Evolutionary conservation across 73 alveolate genomes (phyloP).

Genomic region (Paramecium sexaurelia): DNA sequence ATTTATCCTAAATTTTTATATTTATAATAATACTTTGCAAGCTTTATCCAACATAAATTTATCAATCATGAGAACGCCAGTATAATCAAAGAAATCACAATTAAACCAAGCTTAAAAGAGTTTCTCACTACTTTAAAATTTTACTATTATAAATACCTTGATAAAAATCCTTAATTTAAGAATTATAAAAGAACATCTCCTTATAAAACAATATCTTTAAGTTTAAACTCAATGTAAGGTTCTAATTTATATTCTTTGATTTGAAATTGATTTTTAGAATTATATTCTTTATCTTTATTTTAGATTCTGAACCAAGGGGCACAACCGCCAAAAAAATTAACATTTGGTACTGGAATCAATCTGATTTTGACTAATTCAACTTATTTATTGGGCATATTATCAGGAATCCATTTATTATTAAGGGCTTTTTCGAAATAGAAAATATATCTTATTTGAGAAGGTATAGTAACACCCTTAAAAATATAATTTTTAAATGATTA

Average conservation of each 20-base stretch:
- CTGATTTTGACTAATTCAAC: constrained; percentile 72
- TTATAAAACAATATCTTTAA: constrained; percentile 60
- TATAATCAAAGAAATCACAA: constrained; percentile 80
- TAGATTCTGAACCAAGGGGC: constrained; percentile 52
- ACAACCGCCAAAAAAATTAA: constrained; percentile 62
- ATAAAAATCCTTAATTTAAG: constrained; percentile 63
- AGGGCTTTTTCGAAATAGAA: constrained; percentile 92
- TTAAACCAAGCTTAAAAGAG: constrained; percentile 90
- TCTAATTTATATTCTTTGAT: constrained; percentile 2
- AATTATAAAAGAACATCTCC: constrained; percentile 87
- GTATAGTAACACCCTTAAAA: constrained; percentile 95
- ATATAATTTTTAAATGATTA: background rate
- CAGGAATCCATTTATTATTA: constrained; percentile 68
- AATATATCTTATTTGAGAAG: constrained; percentile 94
- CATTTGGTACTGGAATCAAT: constrained; percentile 79
- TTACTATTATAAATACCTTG: background rate
- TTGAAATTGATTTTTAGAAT: background rate
- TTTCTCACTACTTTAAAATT: constrained; percentile 63
- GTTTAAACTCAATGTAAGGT: constrained; percentile 38
- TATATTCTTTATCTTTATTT: constrained; percentile 37
- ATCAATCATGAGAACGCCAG: constrained; percentile 77
- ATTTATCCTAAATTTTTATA: constrained; percentile 42
- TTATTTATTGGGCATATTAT: constrained; percentile 67
- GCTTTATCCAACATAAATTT: constrained; percentile 87
- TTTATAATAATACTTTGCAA: constrained; percentile 54